Percentiles rank a stretch among this genome's conserved stretches.
Conservation (phyloP, 331 rosid genomes). For the Cydonia oblonga region DNA sequence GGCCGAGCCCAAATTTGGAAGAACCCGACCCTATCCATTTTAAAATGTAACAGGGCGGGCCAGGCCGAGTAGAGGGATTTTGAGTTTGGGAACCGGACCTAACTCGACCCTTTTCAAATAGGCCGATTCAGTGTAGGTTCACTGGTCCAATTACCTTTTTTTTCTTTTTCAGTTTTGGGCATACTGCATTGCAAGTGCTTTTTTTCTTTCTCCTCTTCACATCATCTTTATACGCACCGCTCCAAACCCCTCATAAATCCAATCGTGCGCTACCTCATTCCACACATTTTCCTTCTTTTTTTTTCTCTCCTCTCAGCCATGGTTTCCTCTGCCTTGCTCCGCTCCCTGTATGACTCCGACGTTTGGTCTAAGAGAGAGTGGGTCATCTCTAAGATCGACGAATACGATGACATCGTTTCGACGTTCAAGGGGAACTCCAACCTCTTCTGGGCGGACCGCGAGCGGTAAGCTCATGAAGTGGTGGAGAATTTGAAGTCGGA, state of each 20-base stretch:
- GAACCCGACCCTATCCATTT: too few species aligned
- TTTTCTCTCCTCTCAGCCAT: neutral
- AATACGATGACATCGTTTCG: conserved; percentile 26
- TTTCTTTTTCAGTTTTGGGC: too few species aligned
- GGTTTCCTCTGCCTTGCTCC: conserved; percentile 24
- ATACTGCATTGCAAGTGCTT: too few species aligned
- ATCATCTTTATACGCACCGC: neutral
- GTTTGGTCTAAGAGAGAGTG: conserved; percentile 84
- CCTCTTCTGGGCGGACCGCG: conserved; percentile 67
- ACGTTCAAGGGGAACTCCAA: conserved; percentile 56
- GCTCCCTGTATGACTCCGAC: conserved; percentile 57
- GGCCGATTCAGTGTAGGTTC: accelerated
- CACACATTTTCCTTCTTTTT: neutral
- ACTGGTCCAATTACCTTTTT: too few species aligned
- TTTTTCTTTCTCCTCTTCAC: too few species aligned
- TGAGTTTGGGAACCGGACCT: too few species aligned
- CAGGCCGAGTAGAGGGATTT: too few species aligned
- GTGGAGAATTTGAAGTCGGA: conserved; percentile 39
- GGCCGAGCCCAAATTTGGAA: too few species aligned
- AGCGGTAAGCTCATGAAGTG: conserved; percentile 28
- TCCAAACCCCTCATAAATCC: neutral
- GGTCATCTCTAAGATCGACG: conserved; percentile 62
- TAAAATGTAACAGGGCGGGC: too few species aligned
- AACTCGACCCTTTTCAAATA: accelerated
- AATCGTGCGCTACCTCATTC: neutral